phyloP scores from a whole-genome alignment of 78 protist genomes.

The Dictyostelium purpureum region DNA sequence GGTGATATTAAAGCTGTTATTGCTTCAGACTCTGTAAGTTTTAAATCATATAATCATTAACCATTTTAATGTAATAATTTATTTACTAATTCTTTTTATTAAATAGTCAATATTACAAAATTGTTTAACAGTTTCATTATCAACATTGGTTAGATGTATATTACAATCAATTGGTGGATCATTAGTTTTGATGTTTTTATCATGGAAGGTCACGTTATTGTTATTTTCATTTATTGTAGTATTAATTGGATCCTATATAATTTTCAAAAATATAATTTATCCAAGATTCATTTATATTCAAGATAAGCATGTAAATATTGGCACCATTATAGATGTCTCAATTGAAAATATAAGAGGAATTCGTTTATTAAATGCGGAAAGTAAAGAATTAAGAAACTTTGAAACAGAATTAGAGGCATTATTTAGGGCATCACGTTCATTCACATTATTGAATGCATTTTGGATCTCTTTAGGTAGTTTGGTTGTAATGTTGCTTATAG shows the following conservation, averaged over 20 bases:
- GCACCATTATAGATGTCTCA: background rate
- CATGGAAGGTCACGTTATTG: slow-evolving; percentile 54
- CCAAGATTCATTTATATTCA: slow-evolving; percentile 35
- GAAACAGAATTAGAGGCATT: slow-evolving; percentile 49
- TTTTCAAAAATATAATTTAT: background rate
- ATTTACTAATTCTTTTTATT: background rate
- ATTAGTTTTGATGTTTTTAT: slow-evolving; percentile 9
- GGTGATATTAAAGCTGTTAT: slow-evolving; percentile 61
- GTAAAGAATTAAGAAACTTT: slow-evolving; percentile 27
- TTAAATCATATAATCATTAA: background rate
- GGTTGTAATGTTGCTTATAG: background rate
- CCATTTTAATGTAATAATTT: background rate
- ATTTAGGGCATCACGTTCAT: slow-evolving; percentile 2
- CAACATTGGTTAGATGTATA: slow-evolving; percentile 46
- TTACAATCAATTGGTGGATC: slow-evolving; percentile 41
- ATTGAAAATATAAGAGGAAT: slow-evolving; percentile 25
- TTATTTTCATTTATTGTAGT: slow-evolving; percentile 18
- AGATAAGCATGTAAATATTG: background rate
- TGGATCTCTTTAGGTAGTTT: slow-evolving; percentile 55
- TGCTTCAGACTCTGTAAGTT: slow-evolving; percentile 52
- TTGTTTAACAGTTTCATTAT: slow-evolving; percentile 61
- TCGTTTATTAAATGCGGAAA: slow-evolving; percentile 50
- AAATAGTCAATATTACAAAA: slow-evolving; percentile 56
- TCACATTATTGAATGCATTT: slow-evolving; percentile 19
- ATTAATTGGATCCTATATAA: background rate